Evolutionary conservation across 208 protist genomes (phyloP).

Genomic region (Wallacemonas collosoma): DNA sequence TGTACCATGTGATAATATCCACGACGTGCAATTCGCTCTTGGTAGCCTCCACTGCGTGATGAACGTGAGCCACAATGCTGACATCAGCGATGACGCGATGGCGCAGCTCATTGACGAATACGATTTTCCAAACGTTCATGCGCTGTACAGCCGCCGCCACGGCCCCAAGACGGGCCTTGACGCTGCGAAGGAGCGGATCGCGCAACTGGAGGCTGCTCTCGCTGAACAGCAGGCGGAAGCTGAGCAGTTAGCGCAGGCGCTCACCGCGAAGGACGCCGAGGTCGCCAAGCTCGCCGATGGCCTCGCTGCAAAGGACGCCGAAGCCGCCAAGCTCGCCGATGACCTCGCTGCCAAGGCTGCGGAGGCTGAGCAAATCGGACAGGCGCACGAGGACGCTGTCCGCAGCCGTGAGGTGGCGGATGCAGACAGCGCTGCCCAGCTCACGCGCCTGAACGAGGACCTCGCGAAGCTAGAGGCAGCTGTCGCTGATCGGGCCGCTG

Average conservation of each 20-base stretch:
- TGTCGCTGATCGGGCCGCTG: constrained; percentile 21
- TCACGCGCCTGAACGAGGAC: background rate
- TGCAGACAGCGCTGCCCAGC: background rate
- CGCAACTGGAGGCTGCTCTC: constrained; percentile 2
- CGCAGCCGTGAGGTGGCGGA: background rate
- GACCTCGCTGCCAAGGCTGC: too few relatives aligned
- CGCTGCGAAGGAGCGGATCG: constrained; percentile 2
- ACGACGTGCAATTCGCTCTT: constrained; percentile 30
- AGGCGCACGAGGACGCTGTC: background rate
- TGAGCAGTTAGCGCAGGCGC: background rate
- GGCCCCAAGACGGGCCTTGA: background rate
- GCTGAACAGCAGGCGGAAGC: constrained; percentile 12
- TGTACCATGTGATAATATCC: constrained; percentile 34
- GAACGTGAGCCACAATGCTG: constrained; percentile 35
- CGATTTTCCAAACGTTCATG: constrained; percentile 38
- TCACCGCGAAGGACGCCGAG: background rate
- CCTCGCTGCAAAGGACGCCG: too few relatives aligned
- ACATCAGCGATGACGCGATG: constrained; percentile 35
- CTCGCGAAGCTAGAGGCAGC: constrained; percentile 13
- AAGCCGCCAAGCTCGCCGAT: too few relatives aligned
- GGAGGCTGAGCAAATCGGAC: background rate
- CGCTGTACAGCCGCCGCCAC: constrained; percentile 28
- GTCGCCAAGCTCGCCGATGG: too few relatives aligned
- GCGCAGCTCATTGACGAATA: constrained; percentile 36
- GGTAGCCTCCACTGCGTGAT: constrained; percentile 36